phyloP scores from a whole-genome alignment of 208 protist species.

The Lotmaria passim region DNA sequence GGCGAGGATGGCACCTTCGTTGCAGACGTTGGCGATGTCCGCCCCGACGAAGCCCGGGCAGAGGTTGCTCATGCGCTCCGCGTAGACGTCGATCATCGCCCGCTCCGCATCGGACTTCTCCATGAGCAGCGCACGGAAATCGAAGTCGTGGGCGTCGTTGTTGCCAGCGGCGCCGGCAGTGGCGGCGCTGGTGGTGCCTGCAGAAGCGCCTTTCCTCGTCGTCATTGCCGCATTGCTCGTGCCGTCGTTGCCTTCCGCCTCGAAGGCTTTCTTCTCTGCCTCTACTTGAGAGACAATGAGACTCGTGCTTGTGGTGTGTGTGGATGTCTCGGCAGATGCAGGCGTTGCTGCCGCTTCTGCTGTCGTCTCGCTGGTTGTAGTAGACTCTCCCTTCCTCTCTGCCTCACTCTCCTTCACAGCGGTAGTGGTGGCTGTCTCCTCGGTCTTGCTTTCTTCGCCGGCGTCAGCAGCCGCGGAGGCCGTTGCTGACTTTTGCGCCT shows the following conservation, averaged over 20 bases:
- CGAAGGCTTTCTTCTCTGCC: constrained; percentile 34
- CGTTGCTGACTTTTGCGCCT: neutral
- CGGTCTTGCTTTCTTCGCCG: too few relatives aligned
- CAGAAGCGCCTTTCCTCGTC: neutral
- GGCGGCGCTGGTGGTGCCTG: constrained; percentile 1
- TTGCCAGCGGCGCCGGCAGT: too few relatives aligned
- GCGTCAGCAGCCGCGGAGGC: neutral
- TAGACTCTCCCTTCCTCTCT: too few relatives aligned
- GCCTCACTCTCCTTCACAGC: too few relatives aligned
- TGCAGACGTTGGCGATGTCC: constrained; percentile 98
- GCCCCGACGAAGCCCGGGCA: constrained; percentile 92
- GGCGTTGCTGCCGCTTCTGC: neutral
- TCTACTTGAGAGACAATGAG: constrained; percentile 34
- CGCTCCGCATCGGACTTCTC: constrained; percentile 61
- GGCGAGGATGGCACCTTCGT: constrained; percentile 94
- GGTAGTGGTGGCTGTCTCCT: too few relatives aligned
- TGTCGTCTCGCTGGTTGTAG: too few relatives aligned
- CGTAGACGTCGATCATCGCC: constrained; percentile 72
- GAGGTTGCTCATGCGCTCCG: constrained; percentile 72
- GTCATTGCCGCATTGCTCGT: too few relatives aligned
- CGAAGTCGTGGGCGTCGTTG: constrained; percentile 38
- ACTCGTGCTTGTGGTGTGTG: neutral
- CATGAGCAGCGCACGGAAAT: constrained; percentile 53
- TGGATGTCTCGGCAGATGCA: neutral
- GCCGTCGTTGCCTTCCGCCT: neutral